Conservation (phyloP, 2,329 filamentous ascomycete species). For the Teratosphaeria gauchensis region DNA sequence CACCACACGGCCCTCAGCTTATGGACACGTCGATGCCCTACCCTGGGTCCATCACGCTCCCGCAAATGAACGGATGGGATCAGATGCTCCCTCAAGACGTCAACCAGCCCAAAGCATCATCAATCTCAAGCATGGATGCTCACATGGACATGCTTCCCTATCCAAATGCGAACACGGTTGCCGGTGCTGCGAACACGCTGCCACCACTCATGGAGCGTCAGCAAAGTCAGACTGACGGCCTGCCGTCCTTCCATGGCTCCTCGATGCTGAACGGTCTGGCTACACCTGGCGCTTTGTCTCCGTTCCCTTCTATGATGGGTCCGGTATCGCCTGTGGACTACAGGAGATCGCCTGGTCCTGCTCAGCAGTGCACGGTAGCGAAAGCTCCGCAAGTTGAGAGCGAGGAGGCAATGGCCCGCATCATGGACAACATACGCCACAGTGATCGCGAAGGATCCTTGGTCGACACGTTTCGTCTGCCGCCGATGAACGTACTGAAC, state of each 20-base stretch:
- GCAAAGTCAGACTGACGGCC: conserved; percentile 32
- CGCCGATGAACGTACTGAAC: conserved; percentile 71
- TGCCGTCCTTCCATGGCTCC: conserved; percentile 54
- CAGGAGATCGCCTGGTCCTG: conserved; percentile 58
- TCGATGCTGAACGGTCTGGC: conserved; percentile 58
- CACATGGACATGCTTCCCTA: conserved; percentile 44
- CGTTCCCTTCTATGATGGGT: conserved; percentile 58
- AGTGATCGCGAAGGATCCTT: conserved; percentile 74
- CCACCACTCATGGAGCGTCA: conserved; percentile 54
- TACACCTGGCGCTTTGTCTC: conserved; percentile 65
- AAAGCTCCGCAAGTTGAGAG: conserved; percentile 70
- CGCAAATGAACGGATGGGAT: conserved; percentile 80
- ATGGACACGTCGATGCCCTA: conserved; percentile 69
- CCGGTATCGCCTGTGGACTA: conserved; percentile 61
- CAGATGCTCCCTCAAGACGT: conserved; percentile 65
- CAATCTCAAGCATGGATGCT: conserved; percentile 44
- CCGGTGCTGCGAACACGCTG: conserved; percentile 36
- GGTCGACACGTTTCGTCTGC: conserved; percentile 81
- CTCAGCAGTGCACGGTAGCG: conserved; percentile 53
- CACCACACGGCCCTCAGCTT: conserved; percentile 59
- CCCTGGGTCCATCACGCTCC: conserved; percentile 66
- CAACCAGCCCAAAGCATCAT: conserved; percentile 62
- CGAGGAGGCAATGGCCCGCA: conserved; percentile 75
- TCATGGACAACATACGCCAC: conserved; percentile 75
- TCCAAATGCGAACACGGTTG: conserved; percentile 14